phyloP scores from a whole-genome alignment of 1,284 basidiomycete species.

The Puccinia horiana region DNA sequence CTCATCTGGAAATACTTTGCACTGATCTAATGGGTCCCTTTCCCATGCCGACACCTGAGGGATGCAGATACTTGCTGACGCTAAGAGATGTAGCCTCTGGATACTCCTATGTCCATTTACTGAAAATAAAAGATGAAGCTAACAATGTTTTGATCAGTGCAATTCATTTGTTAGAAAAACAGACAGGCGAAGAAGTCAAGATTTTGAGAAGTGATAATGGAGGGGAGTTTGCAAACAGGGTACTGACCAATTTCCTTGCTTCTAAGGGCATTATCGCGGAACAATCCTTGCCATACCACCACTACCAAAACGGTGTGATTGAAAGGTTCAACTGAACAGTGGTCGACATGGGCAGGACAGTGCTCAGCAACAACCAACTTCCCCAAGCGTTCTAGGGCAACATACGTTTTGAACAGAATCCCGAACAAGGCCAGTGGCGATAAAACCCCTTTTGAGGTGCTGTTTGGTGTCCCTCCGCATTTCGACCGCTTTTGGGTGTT shows the following conservation, averaged over 20 bases:
- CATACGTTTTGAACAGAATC: background rate
- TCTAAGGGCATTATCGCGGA: background rate
- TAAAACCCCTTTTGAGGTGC: background rate
- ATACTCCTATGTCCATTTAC: background rate
- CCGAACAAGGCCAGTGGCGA: too few species aligned
- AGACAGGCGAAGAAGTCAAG: background rate
- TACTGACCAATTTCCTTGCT: background rate
- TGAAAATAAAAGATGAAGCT: background rate
- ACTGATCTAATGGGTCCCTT: background rate
- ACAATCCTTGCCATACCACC: background rate
- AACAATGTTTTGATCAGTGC: background rate
- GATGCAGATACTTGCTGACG: background rate
- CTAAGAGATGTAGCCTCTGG: background rate
- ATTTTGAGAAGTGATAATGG: too few species aligned
- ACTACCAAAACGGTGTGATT: slow-evolving; percentile 23
- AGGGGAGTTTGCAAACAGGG: too few species aligned
- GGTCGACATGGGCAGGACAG: background rate
- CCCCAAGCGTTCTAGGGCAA: slow-evolving; percentile 1
- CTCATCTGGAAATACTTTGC: background rate
- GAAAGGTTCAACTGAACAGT: slow-evolving; percentile 15
- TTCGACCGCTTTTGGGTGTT: background rate
- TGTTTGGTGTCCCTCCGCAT: background rate
- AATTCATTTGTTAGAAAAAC: background rate
- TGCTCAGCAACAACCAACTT: background rate
- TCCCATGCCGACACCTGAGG: background rate